Conservation (phyloP, 2,329 filamentous ascomycete species). For the Ophidiomyces ophidiicola region DNA sequence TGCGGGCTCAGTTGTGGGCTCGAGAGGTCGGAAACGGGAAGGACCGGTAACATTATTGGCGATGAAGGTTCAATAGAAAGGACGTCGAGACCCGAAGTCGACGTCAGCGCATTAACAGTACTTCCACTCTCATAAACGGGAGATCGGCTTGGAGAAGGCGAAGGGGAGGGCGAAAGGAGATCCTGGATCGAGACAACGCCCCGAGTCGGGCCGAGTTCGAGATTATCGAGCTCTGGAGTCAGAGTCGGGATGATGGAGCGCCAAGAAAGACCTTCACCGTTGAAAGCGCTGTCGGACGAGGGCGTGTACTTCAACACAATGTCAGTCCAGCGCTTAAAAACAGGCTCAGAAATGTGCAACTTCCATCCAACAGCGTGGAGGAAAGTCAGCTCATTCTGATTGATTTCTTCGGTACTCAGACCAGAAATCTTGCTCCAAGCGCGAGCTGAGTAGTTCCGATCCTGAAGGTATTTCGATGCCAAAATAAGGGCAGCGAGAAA, state of each 20-base stretch:
- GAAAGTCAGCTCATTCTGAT: conserved; percentile 91
- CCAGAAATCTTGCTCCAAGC: conserved; percentile 99
- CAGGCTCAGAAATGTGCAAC: conserved; percentile 77
- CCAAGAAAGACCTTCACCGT: conserved; percentile 30
- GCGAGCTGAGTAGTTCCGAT: conserved; percentile 91
- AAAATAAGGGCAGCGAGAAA: conserved; percentile 89
- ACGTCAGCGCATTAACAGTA: too few species aligned
- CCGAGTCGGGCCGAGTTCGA: conserved; percentile 29
- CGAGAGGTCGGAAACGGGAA: conserved; percentile 45
- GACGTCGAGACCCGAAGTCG: conserved; percentile 23
- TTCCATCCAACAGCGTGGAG: conserved; percentile 85
- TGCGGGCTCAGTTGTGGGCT: conserved; percentile 53
- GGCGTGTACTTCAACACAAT: conserved; percentile 79
- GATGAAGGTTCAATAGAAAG: conserved; percentile 43
- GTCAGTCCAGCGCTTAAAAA: conserved; percentile 88
- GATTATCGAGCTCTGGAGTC: conserved; percentile 45
- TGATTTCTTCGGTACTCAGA: conserved; percentile 85
- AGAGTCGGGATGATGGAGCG: conserved; percentile 42
- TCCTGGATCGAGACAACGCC: conserved; percentile 14
- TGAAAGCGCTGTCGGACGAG: conserved; percentile 32
- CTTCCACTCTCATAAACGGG: conserved; percentile 14
- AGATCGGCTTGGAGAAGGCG: conserved; percentile 18
- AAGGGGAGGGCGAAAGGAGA: conserved; percentile 21
- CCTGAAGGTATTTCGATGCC: conserved; percentile 94
- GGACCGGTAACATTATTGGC: conserved; percentile 39